Base-by-base conservation (phyloP, 1,284 basidiomycete species). In the Bondarzewia mesenterica region DNA sequence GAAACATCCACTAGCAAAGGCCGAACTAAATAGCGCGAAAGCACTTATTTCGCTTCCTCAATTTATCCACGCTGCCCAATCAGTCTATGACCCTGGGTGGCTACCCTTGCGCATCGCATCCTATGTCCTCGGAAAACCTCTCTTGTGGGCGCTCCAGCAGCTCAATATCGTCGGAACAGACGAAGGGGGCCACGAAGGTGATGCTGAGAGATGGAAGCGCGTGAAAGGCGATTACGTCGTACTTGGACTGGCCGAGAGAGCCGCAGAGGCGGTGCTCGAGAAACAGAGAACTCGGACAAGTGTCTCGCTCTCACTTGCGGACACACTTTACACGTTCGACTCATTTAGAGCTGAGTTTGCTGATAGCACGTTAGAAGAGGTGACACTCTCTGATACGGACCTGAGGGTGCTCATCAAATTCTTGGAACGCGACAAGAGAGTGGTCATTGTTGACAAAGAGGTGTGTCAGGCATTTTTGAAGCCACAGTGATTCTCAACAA, bases 131-230 rank as follows among this genome's bases (percentile, higher is more conserved):
- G 88, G 81, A 15, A 82, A 80, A 58, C 89, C 91, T 0, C 68
- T 93, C 1, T 92, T 86, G 83, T 93, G 89, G 89, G 83, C 83
- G 2, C 73, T 93, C 29, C 78, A 85, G 46, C 88, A 89, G 54
- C 67, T 89, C 29, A 87, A 82, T 26, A 70, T 93, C 1, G 80
- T 86, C 10, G 75, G 74, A 4, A 73, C 78, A 29, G 80, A 82
- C 35, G 79, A 79, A 25, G 65, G 57, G 8, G 63, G 60, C 32
- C 65, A 66, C 32, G 68, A 77, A 39, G 78, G 75, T 48, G 82
- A 86, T 54, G 72, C 70, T 1, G 68, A 74, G 41, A 77, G 85
- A 62, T 92, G 85, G 84, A 75, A 72, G 56, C 64, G 65, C 45
- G 65, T 73, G 10, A 70, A 70, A 57, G 91, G 90, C 2, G 81